Evolutionary conservation across 116 monocot genomes (phyloP), one percentile per base, ranked within the genome.

Genomic region (Posidonia oceanica): DNA sequence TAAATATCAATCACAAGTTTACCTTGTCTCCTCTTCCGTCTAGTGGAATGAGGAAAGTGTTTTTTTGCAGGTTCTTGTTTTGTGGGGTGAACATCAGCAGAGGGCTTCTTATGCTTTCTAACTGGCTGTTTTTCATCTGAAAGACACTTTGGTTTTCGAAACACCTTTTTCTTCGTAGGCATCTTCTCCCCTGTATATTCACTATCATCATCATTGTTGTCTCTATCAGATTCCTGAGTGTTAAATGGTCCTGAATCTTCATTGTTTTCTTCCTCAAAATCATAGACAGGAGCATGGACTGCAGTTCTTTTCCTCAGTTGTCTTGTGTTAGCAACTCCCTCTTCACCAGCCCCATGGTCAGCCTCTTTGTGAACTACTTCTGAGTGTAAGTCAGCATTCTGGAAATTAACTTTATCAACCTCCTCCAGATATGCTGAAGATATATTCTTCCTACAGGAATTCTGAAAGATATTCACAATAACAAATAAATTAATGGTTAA

Each of bases 21-120:
- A 94, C 94, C 87, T 87, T 75, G 80, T 70, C 87, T 81, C 77
- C 81, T 86, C 57, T 71, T 85, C 14, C 72, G 72, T 42, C 73
- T 76, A 21, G 78, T 83, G 29, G 74, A 77, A 80, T 83, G 87
- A 0, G 77, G 59, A 80, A 87, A 77, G 59, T 75, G 85, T 74
- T 85, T 85, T 59, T 89, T 86, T 14, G 65, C 64, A 61, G 72
- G 59, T 64, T 72, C 76, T 29, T 87, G 37, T 51, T 11, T 55
- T 15, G 54, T 40, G 14, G 68, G 57, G 63, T 70, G 59, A 70
- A 76, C 14, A 69, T 73, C 48, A 39, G 67, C 74, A 68, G 58
- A 68, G 18, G 23, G 52, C 41, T 61, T 84, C 59, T 78, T 82
- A n/a, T n/a, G 36, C 64, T 64, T 82, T 64, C 65, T 68, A 36